These are phyloP conservation scores for Citrus reticulata DNA, from an alignment of 345 rosid species.

Conservation along the genomic window DNA sequence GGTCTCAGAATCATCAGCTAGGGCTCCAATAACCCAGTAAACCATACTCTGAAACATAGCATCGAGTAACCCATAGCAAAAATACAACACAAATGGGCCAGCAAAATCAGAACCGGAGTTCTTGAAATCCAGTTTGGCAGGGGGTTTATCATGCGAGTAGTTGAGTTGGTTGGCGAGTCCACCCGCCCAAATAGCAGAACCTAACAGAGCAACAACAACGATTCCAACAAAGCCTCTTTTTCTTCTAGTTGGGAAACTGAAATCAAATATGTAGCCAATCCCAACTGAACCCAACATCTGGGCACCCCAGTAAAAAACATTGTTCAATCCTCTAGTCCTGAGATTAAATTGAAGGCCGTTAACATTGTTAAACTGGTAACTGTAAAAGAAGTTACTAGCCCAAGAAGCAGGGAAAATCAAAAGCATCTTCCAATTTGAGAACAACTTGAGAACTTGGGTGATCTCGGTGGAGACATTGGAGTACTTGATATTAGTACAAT, in stretches of 20 bases:
- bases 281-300: conserved; percentile 77
- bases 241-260: conserved; percentile 69
- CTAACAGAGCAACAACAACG: conserved; percentile 47
- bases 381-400: conserved; percentile 90
- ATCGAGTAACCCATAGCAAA: conserved; percentile 80
- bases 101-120: conserved; percentile 52
- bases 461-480: conserved; percentile 40
- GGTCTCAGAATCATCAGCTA: conserved; percentile 81
- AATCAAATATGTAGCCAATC: conserved; percentile 74
- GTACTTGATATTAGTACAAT: conserved; percentile 50
- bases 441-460: conserved; percentile 38
- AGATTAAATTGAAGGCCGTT: conserved; percentile 60
- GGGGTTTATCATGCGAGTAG: conserved; percentile 35
- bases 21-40: conserved; percentile 89
- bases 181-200: conserved; percentile 78
- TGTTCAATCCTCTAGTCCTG: conserved; percentile 84
- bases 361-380: conserved; percentile 79
- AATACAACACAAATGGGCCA: conserved; percentile 73
- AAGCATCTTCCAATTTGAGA: conserved; percentile 65
- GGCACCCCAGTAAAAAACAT: conserved; percentile 91
- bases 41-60: conserved; percentile 92
- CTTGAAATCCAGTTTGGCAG: conserved; percentile 63
- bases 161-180: conserved; percentile 68
- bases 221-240: conserved; percentile 72
- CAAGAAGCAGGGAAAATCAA: conserved; percentile 77